A percentile compares a stretch with the other conserved stretches of the same genome.
These are phyloP conservation scores for Cutaneotrichosporon spelunceum DNA, from an alignment of 1,284 basidiomycete species.

Conservation along the genomic window DNA sequence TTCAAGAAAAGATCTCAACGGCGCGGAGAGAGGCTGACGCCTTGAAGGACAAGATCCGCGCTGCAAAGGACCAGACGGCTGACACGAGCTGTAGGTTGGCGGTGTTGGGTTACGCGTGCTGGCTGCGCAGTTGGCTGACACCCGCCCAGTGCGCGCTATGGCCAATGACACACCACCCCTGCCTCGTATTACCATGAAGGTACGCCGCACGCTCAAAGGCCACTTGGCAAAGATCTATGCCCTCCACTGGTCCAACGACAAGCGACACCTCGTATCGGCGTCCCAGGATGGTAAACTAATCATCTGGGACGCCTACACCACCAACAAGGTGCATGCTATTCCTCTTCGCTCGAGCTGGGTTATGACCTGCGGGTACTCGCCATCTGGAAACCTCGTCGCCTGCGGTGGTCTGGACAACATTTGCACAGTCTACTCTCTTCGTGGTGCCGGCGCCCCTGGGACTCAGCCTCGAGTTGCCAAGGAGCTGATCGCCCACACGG, in stretches of 20 bases:
- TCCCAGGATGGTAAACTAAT: conserved; percentile 99
- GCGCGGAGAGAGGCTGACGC: conserved; percentile 93
- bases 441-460: conserved; percentile 51
- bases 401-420: conserved; percentile 99
- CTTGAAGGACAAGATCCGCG: conserved; percentile 94
- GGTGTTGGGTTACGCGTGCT: background rate
- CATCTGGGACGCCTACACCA: conserved; percentile 99
- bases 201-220: conserved; percentile 87
- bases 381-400: conserved; percentile 93
- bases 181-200: conserved; percentile 92
- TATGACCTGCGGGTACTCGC: conserved; percentile 99
- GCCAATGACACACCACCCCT: conserved; percentile 92
- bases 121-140: conserved; percentile 12
- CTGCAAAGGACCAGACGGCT: conserved; percentile 89
- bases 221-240: conserved; percentile 99
- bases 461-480: conserved; percentile 59
- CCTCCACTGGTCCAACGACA: conserved; percentile 98
- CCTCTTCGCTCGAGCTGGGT: conserved; percentile 97
- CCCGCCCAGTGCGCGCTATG: conserved; percentile 77
- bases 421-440: conserved; percentile 89
- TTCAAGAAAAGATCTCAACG: conserved; percentile 90
- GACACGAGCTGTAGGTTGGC: conserved; percentile 76
- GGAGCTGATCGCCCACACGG: conserved; percentile 93
- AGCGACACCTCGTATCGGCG: conserved; percentile 94
- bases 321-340: conserved; percentile 99